phyloP scores from a whole-genome alignment of 805 yeast genomes.

The Pichia pseudocactophila region DNA sequence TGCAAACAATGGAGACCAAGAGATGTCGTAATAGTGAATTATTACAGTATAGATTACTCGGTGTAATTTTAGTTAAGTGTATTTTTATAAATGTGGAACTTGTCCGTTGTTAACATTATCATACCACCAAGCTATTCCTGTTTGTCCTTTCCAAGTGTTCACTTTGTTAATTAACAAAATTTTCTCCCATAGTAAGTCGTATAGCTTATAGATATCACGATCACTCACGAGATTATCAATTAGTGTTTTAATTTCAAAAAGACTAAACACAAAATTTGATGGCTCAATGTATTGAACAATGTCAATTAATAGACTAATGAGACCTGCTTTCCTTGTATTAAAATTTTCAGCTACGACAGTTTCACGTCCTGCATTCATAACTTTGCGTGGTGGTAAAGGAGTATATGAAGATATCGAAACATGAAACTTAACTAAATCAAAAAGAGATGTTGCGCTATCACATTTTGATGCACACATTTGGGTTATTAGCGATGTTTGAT shows the following conservation, averaged over 20 bases:
- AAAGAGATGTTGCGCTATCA: not conserved
- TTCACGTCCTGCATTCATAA: conserved; percentile 9
- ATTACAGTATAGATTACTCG: too few species aligned
- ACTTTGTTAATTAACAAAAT: conserved; percentile 42
- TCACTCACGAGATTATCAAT: conserved; percentile 20
- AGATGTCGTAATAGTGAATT: not conserved
- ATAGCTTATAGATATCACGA: conserved; percentile 33
- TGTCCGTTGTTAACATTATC: conserved; percentile 23
- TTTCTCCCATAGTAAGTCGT: conserved; percentile 40
- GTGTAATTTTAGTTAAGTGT: too few species aligned
- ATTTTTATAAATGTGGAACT: conserved; percentile 7
- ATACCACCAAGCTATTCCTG: conserved; percentile 61
- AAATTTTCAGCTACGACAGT: conserved; percentile 21
- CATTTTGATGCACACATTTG: conserved; percentile 37
- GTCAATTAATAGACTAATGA: conserved; percentile 38
- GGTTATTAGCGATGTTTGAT: conserved; percentile 49
- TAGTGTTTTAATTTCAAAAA: conserved; percentile 33
- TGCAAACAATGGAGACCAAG: not conserved
- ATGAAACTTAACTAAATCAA: conserved; percentile 7
- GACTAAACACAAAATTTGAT: conserved; percentile 36
- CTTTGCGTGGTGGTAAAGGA: conserved; percentile 6
- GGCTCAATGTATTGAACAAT: conserved; percentile 46
- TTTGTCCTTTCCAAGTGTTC: conserved; percentile 45
- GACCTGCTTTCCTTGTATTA: conserved; percentile 32
- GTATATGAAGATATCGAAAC: conserved; percentile 4